Percentiles rank a stretch among this genome's conserved stretches.
Conservation (phyloP, 768 basidiomycete species). For the Favolaschia claudopus region DNA sequence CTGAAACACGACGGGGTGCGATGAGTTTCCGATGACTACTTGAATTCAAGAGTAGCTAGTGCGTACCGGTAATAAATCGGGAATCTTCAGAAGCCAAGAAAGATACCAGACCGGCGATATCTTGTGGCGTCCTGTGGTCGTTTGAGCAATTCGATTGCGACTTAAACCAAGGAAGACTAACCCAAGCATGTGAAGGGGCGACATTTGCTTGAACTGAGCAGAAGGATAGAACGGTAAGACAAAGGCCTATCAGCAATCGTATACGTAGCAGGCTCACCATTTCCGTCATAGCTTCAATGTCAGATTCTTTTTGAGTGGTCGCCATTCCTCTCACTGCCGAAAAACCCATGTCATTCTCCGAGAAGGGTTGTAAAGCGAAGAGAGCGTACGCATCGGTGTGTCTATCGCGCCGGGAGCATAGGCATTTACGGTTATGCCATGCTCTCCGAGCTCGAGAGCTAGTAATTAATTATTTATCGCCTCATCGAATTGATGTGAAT, state of each 20-base stretch:
- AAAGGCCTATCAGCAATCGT: too few species aligned
- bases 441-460: slow-evolving; percentile 40
- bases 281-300: too few species aligned
- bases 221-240: too few species aligned
- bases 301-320: too few species aligned
- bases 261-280: too few species aligned
- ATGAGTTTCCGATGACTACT: too few species aligned
- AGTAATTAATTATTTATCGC: too few species aligned
- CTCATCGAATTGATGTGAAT: background rate
- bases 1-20: too few species aligned
- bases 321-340: too few species aligned
- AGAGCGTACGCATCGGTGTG: slow-evolving; percentile 18
- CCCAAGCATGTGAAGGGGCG: too few species aligned
- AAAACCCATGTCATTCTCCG: background rate
- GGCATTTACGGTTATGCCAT: slow-evolving; percentile 38
- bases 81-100: slow-evolving; percentile 40
- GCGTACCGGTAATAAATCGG: slow-evolving; percentile 36
- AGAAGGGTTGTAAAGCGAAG: background rate
- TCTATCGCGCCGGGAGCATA: slow-evolving; percentile 34
- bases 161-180: background rate
- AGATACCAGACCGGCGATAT: slow-evolving; percentile 38
- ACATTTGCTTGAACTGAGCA: too few species aligned
- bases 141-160: background rate
- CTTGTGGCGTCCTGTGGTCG: slow-evolving; percentile 26
- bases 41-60: too few species aligned